Conservation (phyloP, 805 yeast species). For the Zygotorulaspora danielsina region DNA sequence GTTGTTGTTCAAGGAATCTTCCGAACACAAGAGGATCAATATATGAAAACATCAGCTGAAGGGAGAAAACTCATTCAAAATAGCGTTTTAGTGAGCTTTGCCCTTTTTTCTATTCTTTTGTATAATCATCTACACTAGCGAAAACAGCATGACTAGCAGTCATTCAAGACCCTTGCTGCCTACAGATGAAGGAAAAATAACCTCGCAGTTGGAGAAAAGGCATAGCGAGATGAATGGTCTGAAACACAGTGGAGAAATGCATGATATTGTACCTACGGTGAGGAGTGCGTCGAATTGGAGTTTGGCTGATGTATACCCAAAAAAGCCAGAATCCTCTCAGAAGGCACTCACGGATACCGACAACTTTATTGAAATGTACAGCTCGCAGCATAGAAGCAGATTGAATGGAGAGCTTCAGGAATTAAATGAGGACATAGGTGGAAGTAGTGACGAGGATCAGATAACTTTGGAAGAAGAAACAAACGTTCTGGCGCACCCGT, state of each 20-base stretch:
- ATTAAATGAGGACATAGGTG: background rate
- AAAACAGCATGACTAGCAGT: background rate
- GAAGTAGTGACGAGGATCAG: conserved; percentile 1
- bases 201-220: conserved; percentile 12
- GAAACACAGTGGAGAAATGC: background rate
- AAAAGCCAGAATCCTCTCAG: conserved; percentile 16
- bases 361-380: conserved; percentile 30
- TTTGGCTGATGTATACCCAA: conserved; percentile 14
- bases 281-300: conserved; percentile 28
- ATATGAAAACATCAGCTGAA: background rate
- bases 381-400: conserved; percentile 1
- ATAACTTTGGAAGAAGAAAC: conserved; percentile 1
- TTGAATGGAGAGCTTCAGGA: background rate
- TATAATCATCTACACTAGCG: background rate
- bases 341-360: conserved; percentile 34
- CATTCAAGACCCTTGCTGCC: conserved; percentile 31
- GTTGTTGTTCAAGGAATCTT: background rate
- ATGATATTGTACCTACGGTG: conserved; percentile 4
- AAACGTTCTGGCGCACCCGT: background rate
- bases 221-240: conserved; percentile 5
- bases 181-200: conserved; percentile 26
- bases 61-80: background rate
- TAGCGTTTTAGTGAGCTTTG: background rate
- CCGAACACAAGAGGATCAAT: background rate
- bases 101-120: background rate